A percentile compares a stretch with the other conserved stretches of the same genome.
phyloP scores from a whole-genome alignment of 1,139 yeast species.

The Geotrichum candidum region DNA sequence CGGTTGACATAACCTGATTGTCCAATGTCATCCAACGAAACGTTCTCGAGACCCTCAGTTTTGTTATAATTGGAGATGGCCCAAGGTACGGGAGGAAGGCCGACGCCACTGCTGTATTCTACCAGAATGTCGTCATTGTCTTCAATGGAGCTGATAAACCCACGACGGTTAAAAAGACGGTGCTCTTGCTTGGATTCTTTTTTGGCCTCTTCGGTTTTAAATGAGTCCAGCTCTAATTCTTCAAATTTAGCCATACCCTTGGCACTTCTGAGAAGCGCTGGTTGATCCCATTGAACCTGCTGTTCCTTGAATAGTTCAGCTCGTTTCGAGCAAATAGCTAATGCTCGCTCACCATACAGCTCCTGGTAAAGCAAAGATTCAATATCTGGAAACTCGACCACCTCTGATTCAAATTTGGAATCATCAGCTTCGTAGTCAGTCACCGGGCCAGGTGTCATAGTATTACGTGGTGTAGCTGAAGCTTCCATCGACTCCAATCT shows the following conservation, averaged over 20 bases:
- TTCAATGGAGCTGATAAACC: slow-evolving; percentile 25
- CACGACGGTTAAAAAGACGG: slow-evolving; percentile 3
- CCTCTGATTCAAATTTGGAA: slow-evolving; percentile 16
- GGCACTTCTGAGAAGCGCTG: slow-evolving; percentile 46
- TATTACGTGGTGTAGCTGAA: slow-evolving; percentile 8
- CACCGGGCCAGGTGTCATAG: slow-evolving; percentile 13
- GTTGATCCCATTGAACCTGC: slow-evolving; percentile 57
- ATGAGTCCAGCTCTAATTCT: slow-evolving; percentile 26
- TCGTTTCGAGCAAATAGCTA: slow-evolving; percentile 66
- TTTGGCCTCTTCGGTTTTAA: slow-evolving; percentile 13
- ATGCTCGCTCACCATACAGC: slow-evolving; percentile 71
- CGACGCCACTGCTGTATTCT: slow-evolving; percentile 81
- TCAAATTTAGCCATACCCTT: slow-evolving; percentile 33
- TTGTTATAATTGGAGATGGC: slow-evolving; percentile 39
- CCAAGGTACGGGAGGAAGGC: slow-evolving; percentile 60
- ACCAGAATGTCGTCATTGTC: slow-evolving; percentile 59
- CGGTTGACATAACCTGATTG: slow-evolving; percentile 16
- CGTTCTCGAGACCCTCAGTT: slow-evolving; percentile 36
- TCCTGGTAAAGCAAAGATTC: slow-evolving; percentile 79
- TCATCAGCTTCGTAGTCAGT: slow-evolving; percentile 13
- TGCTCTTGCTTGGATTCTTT: slow-evolving; percentile 13
- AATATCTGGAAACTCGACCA: slow-evolving; percentile 37
- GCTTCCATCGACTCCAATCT: slow-evolving; percentile 15
- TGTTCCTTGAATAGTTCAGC: slow-evolving; percentile 57
- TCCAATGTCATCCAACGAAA: slow-evolving; percentile 26